Evolutionary conservation across 129 eudicot species (phyloP), one percentile per base, ranked within the genome.

Genomic region (Arctium minus): DNA sequence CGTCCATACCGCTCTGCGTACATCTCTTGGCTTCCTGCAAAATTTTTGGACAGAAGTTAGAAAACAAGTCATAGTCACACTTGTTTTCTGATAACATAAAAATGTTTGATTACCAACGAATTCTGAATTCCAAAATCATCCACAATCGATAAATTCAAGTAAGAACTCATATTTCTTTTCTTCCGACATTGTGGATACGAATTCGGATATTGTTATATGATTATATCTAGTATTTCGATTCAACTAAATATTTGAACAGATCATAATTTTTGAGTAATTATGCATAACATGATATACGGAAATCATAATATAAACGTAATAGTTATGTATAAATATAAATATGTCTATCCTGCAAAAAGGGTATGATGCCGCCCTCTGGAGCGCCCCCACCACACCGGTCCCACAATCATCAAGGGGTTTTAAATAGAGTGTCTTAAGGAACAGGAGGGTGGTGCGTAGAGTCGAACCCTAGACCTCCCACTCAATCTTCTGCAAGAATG

Each of bases 1-100:
- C 84, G 87, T 60, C 99, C 99, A 82, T 91, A 96, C 35, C 87
- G 85, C 79, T 96, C 90, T 36, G 84, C 88, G 85, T 88, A 93
- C 46, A 96, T 85, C 85, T 91, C 98, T 42, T 91, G 74, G 53
- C 86, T 88, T 74, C 99, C 99, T 96, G 90, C 65, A 79, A 80
- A 44, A 72, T 27, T 10, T 11, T 33, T 27, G 53, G 69, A 40
- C 44, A 42, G 70, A 78, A 32, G 46, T 39, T 40, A 29, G 67
- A 22, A 42, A 35, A 35, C 37, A 35, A 35, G 37, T 35, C 37
- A 35, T 1, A 35, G 37, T 35, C 3, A 3, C 2, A 3, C 2
- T 35, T 35, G 37, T 35, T 3, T 35, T 35, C 3, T 35, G 37
- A 35, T 1, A 0, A 42, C 50, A 42, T 6, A 42, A 42, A 42